phyloP scores from a whole-genome alignment of 352 stramenopile species.

The Phytophthora kernoviae region DNA sequence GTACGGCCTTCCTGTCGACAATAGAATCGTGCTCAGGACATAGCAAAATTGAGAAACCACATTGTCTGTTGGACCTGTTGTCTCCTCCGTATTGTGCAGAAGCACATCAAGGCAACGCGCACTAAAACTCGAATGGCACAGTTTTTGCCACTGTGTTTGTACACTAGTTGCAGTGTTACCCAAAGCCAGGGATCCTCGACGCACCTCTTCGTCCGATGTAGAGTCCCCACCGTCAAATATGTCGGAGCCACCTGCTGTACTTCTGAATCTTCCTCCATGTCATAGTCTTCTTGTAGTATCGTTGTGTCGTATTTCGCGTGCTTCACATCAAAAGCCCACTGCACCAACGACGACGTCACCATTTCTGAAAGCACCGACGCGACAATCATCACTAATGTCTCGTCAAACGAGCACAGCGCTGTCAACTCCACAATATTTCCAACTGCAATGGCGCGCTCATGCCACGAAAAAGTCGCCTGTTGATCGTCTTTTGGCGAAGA shows the following conservation, averaged over 20 bases:
- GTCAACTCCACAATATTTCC: slow-evolving; percentile 48
- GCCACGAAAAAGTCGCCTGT: slow-evolving; percentile 24
- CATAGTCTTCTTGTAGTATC: slow-evolving; percentile 21
- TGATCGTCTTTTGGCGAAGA: neutral
- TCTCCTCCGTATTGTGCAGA: slow-evolving; percentile 14
- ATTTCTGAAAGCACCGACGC: slow-evolving; percentile 31
- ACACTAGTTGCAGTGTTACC: slow-evolving; percentile 21
- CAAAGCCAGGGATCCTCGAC: slow-evolving; percentile 9
- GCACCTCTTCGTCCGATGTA: slow-evolving; percentile 26
- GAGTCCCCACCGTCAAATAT: slow-evolving; percentile 13
- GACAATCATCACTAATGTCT: slow-evolving; percentile 22
- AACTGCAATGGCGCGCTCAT: slow-evolving; percentile 33
- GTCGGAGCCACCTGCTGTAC: slow-evolving; percentile 7
- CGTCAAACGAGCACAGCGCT: slow-evolving; percentile 29
- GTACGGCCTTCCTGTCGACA: slow-evolving; percentile 49
- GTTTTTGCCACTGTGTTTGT: slow-evolving; percentile 47
- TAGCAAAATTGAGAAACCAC: slow-evolving; percentile 37
- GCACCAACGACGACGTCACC: slow-evolving; percentile 34
- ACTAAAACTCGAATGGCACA: slow-evolving; percentile 50
- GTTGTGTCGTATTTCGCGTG: slow-evolving; percentile 19
- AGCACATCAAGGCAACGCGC: slow-evolving; percentile 39
- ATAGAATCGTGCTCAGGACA: slow-evolving; percentile 45
- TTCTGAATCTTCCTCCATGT: slow-evolving; percentile 35
- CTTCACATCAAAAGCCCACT: slow-evolving; percentile 47
- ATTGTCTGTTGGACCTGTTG: slow-evolving; percentile 7